phyloP scores from a whole-genome alignment of 139 green algal genomes.

The Closterium sp. region DNA sequence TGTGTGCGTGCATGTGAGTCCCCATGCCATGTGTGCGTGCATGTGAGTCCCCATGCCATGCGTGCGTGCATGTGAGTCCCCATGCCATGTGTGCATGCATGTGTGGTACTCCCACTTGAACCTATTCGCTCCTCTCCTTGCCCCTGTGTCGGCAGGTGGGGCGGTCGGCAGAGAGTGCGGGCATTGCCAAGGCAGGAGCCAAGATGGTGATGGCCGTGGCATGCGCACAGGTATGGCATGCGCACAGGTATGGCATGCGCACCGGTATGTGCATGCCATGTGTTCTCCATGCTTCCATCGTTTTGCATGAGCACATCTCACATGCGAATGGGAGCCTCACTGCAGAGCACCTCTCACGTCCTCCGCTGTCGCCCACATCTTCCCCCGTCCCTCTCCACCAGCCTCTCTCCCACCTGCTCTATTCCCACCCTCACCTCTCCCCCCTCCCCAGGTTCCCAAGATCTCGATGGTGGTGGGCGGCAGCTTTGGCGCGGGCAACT shows the following conservation, averaged over 20 bases:
- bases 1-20: too few relatives aligned
- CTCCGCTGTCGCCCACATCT: not conserved
- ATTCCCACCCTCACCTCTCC: not conserved
- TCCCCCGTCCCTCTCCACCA: not conserved
- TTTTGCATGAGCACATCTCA: not conserved
- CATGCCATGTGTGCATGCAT: not conserved
- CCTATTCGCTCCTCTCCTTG: not conserved
- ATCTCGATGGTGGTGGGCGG: constrained; percentile 85
- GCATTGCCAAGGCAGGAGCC: constrained; percentile 93
- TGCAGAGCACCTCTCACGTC: not conserved
- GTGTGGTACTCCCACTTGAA: not conserved
- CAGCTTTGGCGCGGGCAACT: constrained; percentile 90
- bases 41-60: not conserved
- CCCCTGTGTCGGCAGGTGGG: constrained; percentile 31
- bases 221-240: constrained; percentile 57
- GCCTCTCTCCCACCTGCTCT: not conserved
- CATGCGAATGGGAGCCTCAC: not conserved
- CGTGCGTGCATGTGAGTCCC: not conserved
- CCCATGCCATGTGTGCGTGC: not conserved
- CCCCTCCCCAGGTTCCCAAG: constrained; percentile 72
- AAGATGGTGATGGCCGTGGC: constrained; percentile 93
- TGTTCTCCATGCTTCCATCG: not conserved
- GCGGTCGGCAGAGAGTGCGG: constrained; percentile 76
- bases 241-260: constrained; percentile 57
- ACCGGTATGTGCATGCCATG: not conserved